A percentile compares a stretch with the other conserved stretches of the same genome.
phyloP scores from a whole-genome alignment of 768 basidiomycete genomes.

The Boletus tomentosulus region DNA sequence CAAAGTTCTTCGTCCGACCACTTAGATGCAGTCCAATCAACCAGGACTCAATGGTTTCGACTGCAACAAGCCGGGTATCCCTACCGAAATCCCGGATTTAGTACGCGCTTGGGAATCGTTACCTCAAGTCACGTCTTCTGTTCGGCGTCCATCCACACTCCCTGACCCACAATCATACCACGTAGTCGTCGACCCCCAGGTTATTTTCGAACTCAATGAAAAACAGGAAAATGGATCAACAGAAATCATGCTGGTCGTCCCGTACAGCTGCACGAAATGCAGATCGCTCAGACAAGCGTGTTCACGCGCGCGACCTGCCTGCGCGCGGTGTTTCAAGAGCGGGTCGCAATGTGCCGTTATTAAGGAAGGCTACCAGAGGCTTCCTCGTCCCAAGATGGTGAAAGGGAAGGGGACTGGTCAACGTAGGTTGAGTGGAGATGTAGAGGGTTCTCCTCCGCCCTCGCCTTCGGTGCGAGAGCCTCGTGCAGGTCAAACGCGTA shows the following conservation, averaged over 20 bases:
- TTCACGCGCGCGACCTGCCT: constrained; percentile 24
- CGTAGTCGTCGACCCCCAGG: constrained; percentile 12
- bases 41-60: background rate
- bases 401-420: background rate
- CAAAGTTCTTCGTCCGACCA: background rate
- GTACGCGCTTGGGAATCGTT: constrained; percentile 19
- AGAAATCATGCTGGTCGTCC: constrained; percentile 20
- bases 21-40: constrained; percentile 9
- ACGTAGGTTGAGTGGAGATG: background rate
- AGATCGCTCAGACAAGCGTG: constrained; percentile 10
- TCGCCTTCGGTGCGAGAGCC: background rate
- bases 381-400: constrained; percentile 22
- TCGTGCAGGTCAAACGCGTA: background rate
- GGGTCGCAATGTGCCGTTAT: background rate
- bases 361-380: constrained; percentile 15
- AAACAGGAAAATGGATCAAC: constrained; percentile 3
- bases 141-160: constrained; percentile 25
- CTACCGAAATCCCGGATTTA: constrained; percentile 10
- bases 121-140: constrained; percentile 8
- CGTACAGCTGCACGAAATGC: constrained; percentile 20
- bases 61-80: background rate
- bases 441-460: background rate
- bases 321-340: constrained; percentile 19
- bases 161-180: constrained; percentile 20
- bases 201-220: constrained; percentile 28